A percentile compares a stretch with the other conserved stretches of the same genome.
phyloP scores from a whole-genome alignment of 2,329 filamentous ascomycete genomes.

The Fusarium sacchari region DNA sequence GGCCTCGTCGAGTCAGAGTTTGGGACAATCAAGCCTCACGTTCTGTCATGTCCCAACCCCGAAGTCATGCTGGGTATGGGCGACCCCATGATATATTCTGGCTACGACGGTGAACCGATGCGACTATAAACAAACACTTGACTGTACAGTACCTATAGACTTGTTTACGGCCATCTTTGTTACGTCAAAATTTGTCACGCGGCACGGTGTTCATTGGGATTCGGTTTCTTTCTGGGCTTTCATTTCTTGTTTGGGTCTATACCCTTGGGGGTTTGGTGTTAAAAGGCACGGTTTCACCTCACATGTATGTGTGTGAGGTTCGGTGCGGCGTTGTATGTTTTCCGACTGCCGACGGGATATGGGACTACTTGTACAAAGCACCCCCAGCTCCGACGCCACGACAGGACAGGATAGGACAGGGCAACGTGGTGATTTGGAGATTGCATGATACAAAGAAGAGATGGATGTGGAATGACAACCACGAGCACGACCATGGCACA shows the following conservation, averaged over 20 bases:
- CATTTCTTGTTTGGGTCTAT: conserved; percentile 18
- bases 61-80: conserved; percentile 67
- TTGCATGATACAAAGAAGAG: conserved; percentile 6
- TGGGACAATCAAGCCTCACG: conserved; percentile 65
- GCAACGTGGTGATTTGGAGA: conserved; percentile 14
- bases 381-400: conserved; percentile 7
- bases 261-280: conserved; percentile 21
- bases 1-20: conserved; percentile 63
- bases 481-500: not conserved
- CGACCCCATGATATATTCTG: conserved; percentile 68
- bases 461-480: not conserved
- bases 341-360: conserved; percentile 8
- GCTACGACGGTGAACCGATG: conserved; percentile 59
- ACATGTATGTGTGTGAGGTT: not conserved
- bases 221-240: conserved; percentile 7
- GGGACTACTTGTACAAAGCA: conserved; percentile 10
- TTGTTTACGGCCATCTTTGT: conserved; percentile 40
- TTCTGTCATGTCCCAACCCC: conserved; percentile 61
- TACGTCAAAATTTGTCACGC: conserved; percentile 38
- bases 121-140: conserved; percentile 46
- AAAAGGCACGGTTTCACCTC: conserved; percentile 6
- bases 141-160: conserved; percentile 40
- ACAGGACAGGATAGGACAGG: conserved; percentile 3
- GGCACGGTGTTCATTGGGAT: conserved; percentile 35
- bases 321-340: conserved; percentile 26